These are phyloP conservation scores for Fusarium sp. DNA, from an alignment of 2,329 filamentous ascomycete species.

Conservation along the genomic window DNA sequence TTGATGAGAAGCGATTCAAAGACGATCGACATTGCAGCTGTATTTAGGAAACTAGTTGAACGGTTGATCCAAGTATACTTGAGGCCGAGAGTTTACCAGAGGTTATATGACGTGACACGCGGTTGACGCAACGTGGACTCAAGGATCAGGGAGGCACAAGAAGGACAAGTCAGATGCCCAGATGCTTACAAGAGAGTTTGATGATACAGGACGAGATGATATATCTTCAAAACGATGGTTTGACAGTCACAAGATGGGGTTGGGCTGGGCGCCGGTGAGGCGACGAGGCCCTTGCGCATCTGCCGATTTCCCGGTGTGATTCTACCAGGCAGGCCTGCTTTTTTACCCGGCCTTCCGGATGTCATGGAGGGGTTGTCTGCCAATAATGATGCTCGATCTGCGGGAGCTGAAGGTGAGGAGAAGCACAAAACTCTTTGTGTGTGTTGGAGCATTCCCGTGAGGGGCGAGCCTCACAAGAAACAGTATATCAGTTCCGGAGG, in stretches of 20 bases:
- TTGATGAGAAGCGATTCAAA: conserved; percentile 53
- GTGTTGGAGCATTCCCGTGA: background rate
- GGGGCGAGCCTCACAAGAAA: background rate
- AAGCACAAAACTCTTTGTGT: background rate
- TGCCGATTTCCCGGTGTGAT: conserved; percentile 29
- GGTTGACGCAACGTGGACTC: conserved; percentile 4
- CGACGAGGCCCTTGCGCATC: background rate
- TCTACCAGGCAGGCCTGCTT: conserved; percentile 22
- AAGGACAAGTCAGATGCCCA: background rate
- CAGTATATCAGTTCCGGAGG: too few species aligned
- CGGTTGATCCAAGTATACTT: background rate
- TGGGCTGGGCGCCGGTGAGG: background rate
- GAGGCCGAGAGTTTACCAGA: background rate
- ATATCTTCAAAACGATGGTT: background rate
- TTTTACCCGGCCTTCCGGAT: background rate
- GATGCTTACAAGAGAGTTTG: background rate
- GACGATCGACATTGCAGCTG: conserved; percentile 45
- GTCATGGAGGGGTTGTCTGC: conserved; percentile 32
- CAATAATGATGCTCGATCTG: conserved; percentile 32
- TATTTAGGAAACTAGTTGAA: conserved; percentile 12
- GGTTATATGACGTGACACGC: conserved; percentile 2
- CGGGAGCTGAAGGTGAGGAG: conserved; percentile 11
- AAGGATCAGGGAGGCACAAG: background rate
- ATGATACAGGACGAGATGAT: background rate
- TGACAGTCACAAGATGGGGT: background rate